These are phyloP conservation scores for Sugiyamaella mastotermitis DNA, from an alignment of 805 yeast species.

Conservation along the genomic window DNA sequence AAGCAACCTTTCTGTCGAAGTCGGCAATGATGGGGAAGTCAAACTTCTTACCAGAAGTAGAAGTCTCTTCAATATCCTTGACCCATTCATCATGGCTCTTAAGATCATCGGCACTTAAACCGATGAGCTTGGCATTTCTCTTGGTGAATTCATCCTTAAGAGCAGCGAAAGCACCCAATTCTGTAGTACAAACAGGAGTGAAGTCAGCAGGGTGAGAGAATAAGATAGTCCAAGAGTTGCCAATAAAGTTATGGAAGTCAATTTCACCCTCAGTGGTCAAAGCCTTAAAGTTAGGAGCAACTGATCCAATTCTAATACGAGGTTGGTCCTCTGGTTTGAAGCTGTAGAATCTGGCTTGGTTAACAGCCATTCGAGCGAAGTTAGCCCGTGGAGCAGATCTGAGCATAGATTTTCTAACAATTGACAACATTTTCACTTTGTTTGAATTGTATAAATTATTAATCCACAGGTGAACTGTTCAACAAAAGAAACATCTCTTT, in stretches of 20 bases:
- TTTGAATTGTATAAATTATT: no score
- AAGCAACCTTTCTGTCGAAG: conserved; percentile 76
- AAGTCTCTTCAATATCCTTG: conserved; percentile 82
- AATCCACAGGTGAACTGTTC: no score
- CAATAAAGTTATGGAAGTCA: conserved; percentile 81
- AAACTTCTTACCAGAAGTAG: conserved; percentile 61
- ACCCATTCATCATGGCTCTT: conserved; percentile 82
- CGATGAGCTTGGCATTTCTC: conserved; percentile 76
- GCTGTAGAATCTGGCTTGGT: no score
- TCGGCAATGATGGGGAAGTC: conserved; percentile 91
- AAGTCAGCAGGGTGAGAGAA: conserved; percentile 96
- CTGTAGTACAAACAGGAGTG: conserved; percentile 97
- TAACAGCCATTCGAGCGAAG: no score
- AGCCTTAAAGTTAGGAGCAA: conserved; percentile 85
- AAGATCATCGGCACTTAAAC: conserved; percentile 79
- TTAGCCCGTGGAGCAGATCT: no score
- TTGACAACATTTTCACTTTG: no score
- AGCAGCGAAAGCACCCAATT: conserved; percentile 89
- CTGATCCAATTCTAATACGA: conserved; percentile 70
- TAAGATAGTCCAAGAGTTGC: conserved; percentile 79
- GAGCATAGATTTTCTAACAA: no score
- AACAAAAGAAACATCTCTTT: no score
- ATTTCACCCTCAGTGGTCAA: conserved; percentile 79
- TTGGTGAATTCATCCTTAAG: conserved; percentile 86
- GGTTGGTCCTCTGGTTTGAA: conserved; percentile 28